These are phyloP conservation scores for Nicotiana rustica DNA, from an alignment of 305 asterid species.

Conservation along the genomic window DNA sequence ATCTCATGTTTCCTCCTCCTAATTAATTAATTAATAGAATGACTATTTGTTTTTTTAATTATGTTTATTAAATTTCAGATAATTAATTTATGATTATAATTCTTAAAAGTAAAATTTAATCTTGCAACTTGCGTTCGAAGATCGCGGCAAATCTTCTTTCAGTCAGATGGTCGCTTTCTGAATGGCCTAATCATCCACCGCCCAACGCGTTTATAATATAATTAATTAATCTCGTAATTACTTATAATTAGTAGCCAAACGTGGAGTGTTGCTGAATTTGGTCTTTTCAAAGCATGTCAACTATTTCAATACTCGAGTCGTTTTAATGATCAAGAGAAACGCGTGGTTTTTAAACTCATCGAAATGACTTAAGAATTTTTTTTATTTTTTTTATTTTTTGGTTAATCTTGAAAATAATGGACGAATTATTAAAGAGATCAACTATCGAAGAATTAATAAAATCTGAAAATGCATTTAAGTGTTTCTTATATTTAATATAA, in stretches of 20 bases:
- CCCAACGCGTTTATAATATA: constrained; percentile 26
- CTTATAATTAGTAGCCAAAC: background rate
- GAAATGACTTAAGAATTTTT: too few species aligned
- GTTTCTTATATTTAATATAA: too few species aligned
- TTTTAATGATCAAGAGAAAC: background rate
- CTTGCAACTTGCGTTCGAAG: constrained; percentile 25
- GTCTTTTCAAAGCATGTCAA: background rate
- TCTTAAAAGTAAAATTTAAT: background rate
- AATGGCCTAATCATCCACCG: constrained; percentile 25
- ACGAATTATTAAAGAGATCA: too few species aligned
- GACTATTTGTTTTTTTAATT: background rate
- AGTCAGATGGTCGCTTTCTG: constrained; percentile 23
- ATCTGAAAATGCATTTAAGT: too few species aligned
- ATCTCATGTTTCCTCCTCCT: background rate
- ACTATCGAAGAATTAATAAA: too few species aligned
- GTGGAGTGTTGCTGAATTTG: background rate
- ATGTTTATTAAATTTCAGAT: background rate
- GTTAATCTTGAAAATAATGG: too few species aligned
- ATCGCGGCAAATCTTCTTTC: constrained; percentile 24
- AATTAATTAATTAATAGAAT: background rate
- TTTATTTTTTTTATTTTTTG: too few species aligned
- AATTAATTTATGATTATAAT: background rate
- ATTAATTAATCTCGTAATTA: background rate
- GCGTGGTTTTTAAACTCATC: background rate
- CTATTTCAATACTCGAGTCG: background rate